Base-by-base conservation (phyloP, 768 basidiomycete genomes). In the Chalciporus sphaerocephalus region DNA sequence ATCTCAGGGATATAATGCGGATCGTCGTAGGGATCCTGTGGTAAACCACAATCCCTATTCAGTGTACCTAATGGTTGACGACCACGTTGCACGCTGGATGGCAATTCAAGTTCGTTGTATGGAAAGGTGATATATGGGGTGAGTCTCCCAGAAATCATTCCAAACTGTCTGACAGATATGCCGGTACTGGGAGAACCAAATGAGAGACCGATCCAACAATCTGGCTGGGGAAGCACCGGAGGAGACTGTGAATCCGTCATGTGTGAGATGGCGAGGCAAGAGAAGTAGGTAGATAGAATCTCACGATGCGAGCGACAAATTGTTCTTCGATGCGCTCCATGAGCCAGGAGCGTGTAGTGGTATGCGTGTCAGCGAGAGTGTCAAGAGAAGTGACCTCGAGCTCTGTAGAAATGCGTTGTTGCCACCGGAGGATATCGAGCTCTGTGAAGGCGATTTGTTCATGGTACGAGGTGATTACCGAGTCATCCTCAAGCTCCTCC, bases 121-220 rank as follows among this genome's bases (percentile, higher is more conserved):
- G 15, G 24, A 5, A 38, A 37, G 23, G 23, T 36, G 41, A 38
- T 27, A 1, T 48, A 21, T 1, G 51, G 50, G 12, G 40, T 25
- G 40, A 15, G 21, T 8, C 20, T 48, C 28, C 38, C 35, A 12
- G 22, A 18, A 4, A 48, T 28, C 51, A 54, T 48, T 27, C 51
- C 38, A 24, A 53, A 48, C n/a, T 16, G 24, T 38, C 32, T 40
- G 2, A 48, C 25, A 38, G 22, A 35, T 9, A 33, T 33, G 15
- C 35, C 30, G 15, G 30, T 15, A n/a, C 28, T 24, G 8, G 52
- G 46, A 32, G 36, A 44, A 6, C 39, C 52, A 9, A 44, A 32
- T 1, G 47, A 49, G 32, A 53, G 46, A 33, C 32, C 17, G 18
- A 41, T 44, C 42, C 46, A 53, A 5, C 37, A 46, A 21, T 25